phyloP scores from a whole-genome alignment of 2,329 filamentous ascomycete species.

The Microdochium trichocladiopsis region DNA sequence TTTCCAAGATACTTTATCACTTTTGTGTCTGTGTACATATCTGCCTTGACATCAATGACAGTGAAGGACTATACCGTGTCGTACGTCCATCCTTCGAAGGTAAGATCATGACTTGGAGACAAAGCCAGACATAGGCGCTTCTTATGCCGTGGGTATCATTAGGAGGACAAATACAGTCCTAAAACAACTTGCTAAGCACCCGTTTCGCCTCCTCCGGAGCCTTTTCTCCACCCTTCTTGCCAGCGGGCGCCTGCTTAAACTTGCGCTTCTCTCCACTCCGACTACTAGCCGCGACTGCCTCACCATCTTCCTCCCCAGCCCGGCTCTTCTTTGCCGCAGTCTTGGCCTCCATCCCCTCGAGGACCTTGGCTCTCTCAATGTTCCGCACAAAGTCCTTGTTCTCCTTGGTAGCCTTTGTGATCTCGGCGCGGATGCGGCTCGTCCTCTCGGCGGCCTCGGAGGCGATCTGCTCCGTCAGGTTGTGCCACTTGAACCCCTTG shows the following conservation, averaged over 20 bases:
- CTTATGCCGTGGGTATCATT: background rate
- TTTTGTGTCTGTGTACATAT: background rate
- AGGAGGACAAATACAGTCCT: background rate
- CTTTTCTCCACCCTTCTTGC: constrained; percentile 16
- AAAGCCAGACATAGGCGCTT: background rate
- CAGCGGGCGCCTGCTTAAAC: constrained; percentile 20
- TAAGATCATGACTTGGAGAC: no score
- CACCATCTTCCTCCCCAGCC: constrained; percentile 5
- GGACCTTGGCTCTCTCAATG: constrained; percentile 72
- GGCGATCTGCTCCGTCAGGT: constrained; percentile 69
- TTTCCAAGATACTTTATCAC: no score
- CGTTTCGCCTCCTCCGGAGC: constrained; percentile 18
- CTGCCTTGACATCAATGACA: no score
- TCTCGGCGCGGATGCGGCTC: constrained; percentile 70
- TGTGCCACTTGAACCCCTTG: constrained; percentile 76
- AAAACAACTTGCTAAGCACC: constrained; percentile 22
- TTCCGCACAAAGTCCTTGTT: constrained; percentile 77
- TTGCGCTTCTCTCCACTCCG: constrained; percentile 11
- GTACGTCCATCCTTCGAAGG: no score
- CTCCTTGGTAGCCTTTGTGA: constrained; percentile 67
- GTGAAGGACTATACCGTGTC: no score
- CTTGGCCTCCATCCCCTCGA: constrained; percentile 65
- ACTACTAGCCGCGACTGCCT: background rate
- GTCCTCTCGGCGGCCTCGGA: constrained; percentile 75
- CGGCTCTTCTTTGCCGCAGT: constrained; percentile 36